A percentile compares a stretch with the other conserved stretches of the same genome.
Evolutionary conservation across 495 filamentous ascomycete genomes (phyloP).

Genomic region (Penicillium pancosmium): DNA sequence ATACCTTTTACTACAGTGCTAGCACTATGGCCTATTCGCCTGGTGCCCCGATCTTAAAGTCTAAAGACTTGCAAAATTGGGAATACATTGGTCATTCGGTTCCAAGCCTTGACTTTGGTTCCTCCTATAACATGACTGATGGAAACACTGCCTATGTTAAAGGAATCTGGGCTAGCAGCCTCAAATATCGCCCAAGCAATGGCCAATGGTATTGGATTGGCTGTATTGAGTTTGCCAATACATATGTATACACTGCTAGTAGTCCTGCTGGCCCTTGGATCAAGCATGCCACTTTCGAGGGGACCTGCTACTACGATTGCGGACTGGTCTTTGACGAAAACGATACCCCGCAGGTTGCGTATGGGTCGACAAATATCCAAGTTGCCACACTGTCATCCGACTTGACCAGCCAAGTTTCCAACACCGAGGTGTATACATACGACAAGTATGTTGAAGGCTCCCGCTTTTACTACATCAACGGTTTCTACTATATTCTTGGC

Average conservation of each 20-base stretch:
- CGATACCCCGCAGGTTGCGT: slow-evolving; percentile 59
- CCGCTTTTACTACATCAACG: slow-evolving; percentile 58
- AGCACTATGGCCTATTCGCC: slow-evolving; percentile 61
- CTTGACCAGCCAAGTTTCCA: slow-evolving; percentile 44
- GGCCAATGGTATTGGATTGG: slow-evolving; percentile 59
- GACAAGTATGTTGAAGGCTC: slow-evolving; percentile 54
- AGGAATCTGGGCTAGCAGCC: slow-evolving; percentile 58
- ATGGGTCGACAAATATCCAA: slow-evolving; percentile 50
- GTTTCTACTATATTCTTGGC: slow-evolving; percentile 56
- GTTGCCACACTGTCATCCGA: slow-evolving; percentile 55
- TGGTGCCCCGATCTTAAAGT: slow-evolving; percentile 59
- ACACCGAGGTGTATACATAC: slow-evolving; percentile 44
- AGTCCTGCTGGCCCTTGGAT: slow-evolving; percentile 44
- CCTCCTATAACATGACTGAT: slow-evolving; percentile 47
- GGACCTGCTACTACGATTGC: slow-evolving; percentile 60
- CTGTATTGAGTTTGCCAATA: slow-evolving; percentile 50
- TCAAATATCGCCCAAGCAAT: slow-evolving; percentile 50
- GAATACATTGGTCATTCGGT: slow-evolving; percentile 56
- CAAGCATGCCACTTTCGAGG: slow-evolving; percentile 26
- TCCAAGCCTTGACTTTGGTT: slow-evolving; percentile 50
- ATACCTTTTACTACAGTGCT: slow-evolving; percentile 57
- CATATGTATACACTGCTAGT: slow-evolving; percentile 54
- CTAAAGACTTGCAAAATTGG: slow-evolving; percentile 61
- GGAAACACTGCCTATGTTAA: slow-evolving; percentile 51
- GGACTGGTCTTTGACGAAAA: slow-evolving; percentile 59